phyloP scores from a whole-genome alignment of 1,284 basidiomycete genomes.

The Heliocybe sulcata region DNA sequence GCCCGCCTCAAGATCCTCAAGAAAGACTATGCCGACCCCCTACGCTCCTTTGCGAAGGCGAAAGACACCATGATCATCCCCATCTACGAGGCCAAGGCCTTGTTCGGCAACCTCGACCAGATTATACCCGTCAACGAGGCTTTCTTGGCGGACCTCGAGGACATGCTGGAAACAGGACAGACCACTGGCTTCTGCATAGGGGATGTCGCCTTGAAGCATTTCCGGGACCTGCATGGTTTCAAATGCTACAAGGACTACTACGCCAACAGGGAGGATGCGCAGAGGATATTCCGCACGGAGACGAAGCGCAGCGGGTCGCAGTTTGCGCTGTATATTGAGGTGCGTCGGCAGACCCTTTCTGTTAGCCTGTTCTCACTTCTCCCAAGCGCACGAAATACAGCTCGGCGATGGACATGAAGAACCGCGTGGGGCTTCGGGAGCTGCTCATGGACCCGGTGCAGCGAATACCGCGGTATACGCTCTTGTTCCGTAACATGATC shows the following conservation, averaged over 20 bases:
- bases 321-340: slow-evolving; percentile 83
- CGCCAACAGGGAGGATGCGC: slow-evolving; percentile 89
- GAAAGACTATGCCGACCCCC: slow-evolving; percentile 82
- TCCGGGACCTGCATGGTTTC: slow-evolving; percentile 76
- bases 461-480: slow-evolving; percentile 91
- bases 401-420: slow-evolving; percentile 64
- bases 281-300: slow-evolving; percentile 82
- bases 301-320: slow-evolving; percentile 68
- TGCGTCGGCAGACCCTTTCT: slow-evolving; percentile 29
- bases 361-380: background rate
- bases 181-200: slow-evolving; percentile 62
- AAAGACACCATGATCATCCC: slow-evolving; percentile 85
- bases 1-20: slow-evolving; percentile 69
- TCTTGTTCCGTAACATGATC: slow-evolving; percentile 88
- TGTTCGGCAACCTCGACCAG: slow-evolving; percentile 92
- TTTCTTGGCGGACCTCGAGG: slow-evolving; percentile 81
- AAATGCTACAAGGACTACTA: slow-evolving; percentile 92
- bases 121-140: slow-evolving; percentile 84
- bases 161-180: slow-evolving; percentile 53
- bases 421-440: slow-evolving; percentile 87
- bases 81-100: slow-evolving; percentile 83
- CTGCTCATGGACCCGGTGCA: slow-evolving; percentile 99
- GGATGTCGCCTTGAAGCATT: slow-evolving; percentile 81
- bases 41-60: slow-evolving; percentile 78
- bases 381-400: slow-evolving; percentile 86